Base-by-base conservation (phyloP, 2,329 filamentous ascomycete genomes). In the Drechmeria coniospora region DNA sequence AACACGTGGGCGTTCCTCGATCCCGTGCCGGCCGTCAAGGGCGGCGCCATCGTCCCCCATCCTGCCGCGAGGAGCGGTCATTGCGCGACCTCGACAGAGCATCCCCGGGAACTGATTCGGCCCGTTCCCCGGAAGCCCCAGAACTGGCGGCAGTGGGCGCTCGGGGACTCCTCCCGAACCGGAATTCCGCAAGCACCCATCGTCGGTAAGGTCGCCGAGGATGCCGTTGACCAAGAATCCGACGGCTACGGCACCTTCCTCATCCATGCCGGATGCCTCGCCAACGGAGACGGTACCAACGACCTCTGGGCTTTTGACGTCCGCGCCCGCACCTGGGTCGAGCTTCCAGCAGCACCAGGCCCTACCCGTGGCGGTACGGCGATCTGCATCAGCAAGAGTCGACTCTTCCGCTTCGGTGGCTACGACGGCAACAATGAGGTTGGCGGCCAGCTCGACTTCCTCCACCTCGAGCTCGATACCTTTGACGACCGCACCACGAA, bases 291-390 rank as follows among this genome's bases (percentile, higher is more conserved):
- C 3, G 58, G 79, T 3, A 57, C 59, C 21, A 56, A 60, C 8
- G 83, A 92, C 45, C 52, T 86, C 5, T 92, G 83, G 83, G 69
- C 71, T 0, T 92, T 92, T 45, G 72, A 78, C 43, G 51, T 87
- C 15, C 57, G 56, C 26, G 62, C 61, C 6, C 57, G 62, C 29
- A 58, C 62, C 2, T 92, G 83, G 83, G 70, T 61, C 21, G 62
- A 76, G 42, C 60, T 81, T 10, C 63, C 75, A 0, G 50, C 68
- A 6, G 81, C 79, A 0, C 79, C 79, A 0, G 74, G 65, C 1
- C 68, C 74, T 6, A 56, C 68, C 0, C 64, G 81, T 26, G 73
- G 74, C 14, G 81, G 79, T 2, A 57, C 78, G 0, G 68, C 71
- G 4, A 70, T 92, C 15, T 69, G 74, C 1, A 64, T 75, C 28